A percentile compares a stretch with the other conserved stretches of the same genome.
These are phyloP conservation scores for Lactifluus rugatus DNA, from an alignment of 768 basidiomycete genomes.

Conservation along the genomic window DNA sequence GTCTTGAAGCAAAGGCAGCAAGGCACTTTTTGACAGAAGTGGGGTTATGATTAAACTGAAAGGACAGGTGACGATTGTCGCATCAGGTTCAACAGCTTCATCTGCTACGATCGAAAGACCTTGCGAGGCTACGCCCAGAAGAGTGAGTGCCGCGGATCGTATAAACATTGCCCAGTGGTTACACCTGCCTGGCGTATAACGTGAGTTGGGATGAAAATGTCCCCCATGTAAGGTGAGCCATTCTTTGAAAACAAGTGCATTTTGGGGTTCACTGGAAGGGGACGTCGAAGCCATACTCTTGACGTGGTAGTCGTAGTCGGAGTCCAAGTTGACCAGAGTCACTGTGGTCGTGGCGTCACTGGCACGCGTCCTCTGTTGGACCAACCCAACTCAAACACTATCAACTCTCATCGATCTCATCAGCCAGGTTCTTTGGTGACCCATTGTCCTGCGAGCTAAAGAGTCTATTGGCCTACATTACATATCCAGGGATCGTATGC, in stretches of 20 bases:
- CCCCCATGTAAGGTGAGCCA: slow-evolving; percentile 48
- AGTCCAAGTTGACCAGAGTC: not conserved
- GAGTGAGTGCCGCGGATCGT: not conserved
- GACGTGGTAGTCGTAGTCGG: not conserved
- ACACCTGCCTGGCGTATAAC: slow-evolving; percentile 38
- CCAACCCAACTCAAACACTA: too few relatives aligned
- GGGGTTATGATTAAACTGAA: slow-evolving; percentile 55
- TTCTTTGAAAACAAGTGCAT: slow-evolving; percentile 29
- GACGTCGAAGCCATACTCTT: not conserved
- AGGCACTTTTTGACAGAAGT: slow-evolving; percentile 34
- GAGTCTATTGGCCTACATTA: too few relatives aligned
- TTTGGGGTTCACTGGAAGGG: slow-evolving; percentile 15
- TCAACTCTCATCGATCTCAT: not conserved
- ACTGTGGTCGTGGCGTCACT: too few relatives aligned
- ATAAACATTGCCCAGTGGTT: not conserved
- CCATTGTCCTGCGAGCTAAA: not conserved
- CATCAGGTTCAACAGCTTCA: slow-evolving; percentile 38
- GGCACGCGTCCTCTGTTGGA: too few relatives aligned
- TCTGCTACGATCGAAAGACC: slow-evolving; percentile 46
- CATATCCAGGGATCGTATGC: too few relatives aligned
- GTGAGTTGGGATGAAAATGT: slow-evolving; percentile 38
- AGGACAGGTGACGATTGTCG: slow-evolving; percentile 56
- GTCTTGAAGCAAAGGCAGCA: slow-evolving; percentile 33
- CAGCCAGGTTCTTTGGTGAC: not conserved
- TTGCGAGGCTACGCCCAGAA: slow-evolving; percentile 16